Conservation (phyloP, 2,329 filamentous ascomycete species). For the Periconia sp. region DNA sequence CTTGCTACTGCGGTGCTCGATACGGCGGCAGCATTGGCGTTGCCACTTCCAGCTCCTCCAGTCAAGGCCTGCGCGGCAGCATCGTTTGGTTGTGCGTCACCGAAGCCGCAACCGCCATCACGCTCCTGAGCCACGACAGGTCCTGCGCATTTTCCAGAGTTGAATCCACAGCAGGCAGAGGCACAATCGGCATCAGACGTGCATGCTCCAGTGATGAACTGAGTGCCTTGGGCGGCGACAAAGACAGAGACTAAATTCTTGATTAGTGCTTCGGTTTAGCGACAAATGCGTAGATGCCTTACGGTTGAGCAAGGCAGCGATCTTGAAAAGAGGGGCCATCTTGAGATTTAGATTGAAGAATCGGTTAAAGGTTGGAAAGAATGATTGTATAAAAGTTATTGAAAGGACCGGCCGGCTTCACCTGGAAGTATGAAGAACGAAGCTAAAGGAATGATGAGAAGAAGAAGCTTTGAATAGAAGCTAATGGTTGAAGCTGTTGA, state of each 20-base stretch:
- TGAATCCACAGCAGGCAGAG: constrained; percentile 45
- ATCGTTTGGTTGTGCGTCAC: constrained; percentile 29
- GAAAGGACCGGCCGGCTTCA: constrained; percentile 24
- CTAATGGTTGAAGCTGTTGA: constrained; percentile 6
- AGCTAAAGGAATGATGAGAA: constrained; percentile 3
- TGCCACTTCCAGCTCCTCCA: constrained; percentile 9
- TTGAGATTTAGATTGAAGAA: constrained; percentile 1
- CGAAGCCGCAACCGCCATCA: constrained; percentile 40
- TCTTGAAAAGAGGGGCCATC: constrained; percentile 38
- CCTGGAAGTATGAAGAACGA: constrained; percentile 21
- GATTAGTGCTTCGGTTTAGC: neutral
- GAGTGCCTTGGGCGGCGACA: constrained; percentile 36
- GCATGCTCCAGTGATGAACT: constrained; percentile 50
- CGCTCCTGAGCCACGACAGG: constrained; percentile 33
- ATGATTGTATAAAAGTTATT: constrained; percentile 5
- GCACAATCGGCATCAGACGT: constrained; percentile 47
- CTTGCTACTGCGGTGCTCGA: neutral
- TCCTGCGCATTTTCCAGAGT: constrained; percentile 40
- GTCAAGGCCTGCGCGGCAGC: constrained; percentile 22
- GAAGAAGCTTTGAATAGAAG: constrained; percentile 6
- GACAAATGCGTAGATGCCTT: constrained; percentile 1
- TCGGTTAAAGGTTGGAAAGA: constrained; percentile 4
- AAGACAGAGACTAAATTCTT: constrained; percentile 28
- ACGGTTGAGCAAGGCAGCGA: constrained; percentile 32
- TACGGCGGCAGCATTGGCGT: constrained; percentile 4